Conservation (phyloP, 768 basidiomycete genomes). For the Boletus sp. region DNA sequence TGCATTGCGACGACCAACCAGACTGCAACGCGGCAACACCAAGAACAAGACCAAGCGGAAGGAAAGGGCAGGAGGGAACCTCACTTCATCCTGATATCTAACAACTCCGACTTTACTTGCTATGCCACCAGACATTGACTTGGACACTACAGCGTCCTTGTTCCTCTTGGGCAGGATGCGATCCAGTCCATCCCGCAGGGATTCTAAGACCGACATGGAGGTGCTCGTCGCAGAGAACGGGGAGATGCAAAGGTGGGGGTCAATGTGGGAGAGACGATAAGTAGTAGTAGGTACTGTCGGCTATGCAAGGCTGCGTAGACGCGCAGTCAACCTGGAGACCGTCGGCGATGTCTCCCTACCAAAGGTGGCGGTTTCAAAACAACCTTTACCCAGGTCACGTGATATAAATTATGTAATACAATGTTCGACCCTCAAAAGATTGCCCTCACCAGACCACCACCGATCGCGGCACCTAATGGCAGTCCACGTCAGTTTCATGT, state of each 20-base stretch:
- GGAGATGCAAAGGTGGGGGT: neutral
- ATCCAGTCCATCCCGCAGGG: constrained; percentile 31
- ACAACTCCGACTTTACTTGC: constrained; percentile 59
- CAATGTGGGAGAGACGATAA: neutral
- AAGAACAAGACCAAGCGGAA: neutral
- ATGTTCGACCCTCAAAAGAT: constrained; percentile 38
- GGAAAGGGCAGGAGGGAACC: constrained; percentile 27
- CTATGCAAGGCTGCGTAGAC: constrained; percentile 10
- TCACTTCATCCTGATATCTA: constrained; percentile 70
- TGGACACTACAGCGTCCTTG: constrained; percentile 22
- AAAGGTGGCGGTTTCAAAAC: no score
- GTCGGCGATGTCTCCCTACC: neutral
- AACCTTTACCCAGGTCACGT: constrained; percentile 17
- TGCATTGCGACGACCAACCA: constrained; percentile 10
- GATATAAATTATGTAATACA: constrained; percentile 22
- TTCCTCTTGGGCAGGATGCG: constrained; percentile 27
- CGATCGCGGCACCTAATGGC: constrained; percentile 47
- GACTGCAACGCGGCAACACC: constrained; percentile 16
- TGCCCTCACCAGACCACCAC: constrained; percentile 47
- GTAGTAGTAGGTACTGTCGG: constrained; percentile 11
- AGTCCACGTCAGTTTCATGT: neutral
- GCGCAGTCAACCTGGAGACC: constrained; percentile 7
- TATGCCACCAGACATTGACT: constrained; percentile 52
- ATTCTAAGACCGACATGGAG: constrained; percentile 30
- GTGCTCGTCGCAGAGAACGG: neutral